Evolutionary conservation across 2,329 filamentous ascomycete genomes (phyloP).

Genomic region (Aspergillus fructus): DNA sequence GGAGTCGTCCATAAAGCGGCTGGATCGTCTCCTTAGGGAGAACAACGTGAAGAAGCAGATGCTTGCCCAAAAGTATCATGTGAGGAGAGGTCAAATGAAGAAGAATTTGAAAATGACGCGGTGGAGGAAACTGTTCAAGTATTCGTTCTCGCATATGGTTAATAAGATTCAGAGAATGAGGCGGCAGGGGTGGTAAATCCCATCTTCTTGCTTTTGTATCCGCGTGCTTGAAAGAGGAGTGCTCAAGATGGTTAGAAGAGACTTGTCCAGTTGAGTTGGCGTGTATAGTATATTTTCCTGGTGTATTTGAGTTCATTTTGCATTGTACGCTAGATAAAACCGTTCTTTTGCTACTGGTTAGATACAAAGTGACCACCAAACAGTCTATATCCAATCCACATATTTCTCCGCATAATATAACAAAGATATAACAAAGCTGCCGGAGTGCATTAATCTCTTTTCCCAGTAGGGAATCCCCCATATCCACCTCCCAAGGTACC

Average conservation of each 20-base stretch:
- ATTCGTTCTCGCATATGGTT: slow-evolving; percentile 44
- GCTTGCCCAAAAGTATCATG: slow-evolving; percentile 40
- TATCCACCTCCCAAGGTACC: slow-evolving; percentile 30
- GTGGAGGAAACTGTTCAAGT: slow-evolving; percentile 47
- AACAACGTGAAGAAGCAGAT: slow-evolving; percentile 37
- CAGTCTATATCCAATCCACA: slow-evolving; percentile 1
- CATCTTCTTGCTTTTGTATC: not conserved
- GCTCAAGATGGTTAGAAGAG: not conserved
- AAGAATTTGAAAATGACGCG: slow-evolving; percentile 40
- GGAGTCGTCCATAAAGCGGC: slow-evolving; percentile 25
- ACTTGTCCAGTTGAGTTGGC: slow-evolving; percentile 4
- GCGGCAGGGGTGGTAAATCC: slow-evolving; percentile 45
- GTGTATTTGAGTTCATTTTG: not conserved
- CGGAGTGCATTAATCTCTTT: slow-evolving; percentile 38
- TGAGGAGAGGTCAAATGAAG: slow-evolving; percentile 41
- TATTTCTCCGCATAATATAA: not conserved
- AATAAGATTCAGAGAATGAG: slow-evolving; percentile 44
- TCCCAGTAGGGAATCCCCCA: slow-evolving; percentile 41
- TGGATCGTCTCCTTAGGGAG: slow-evolving; percentile 25
- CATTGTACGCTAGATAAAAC: not conserved
- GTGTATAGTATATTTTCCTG: slow-evolving; percentile 14
- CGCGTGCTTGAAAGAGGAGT: not conserved
- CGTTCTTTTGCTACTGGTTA: not conserved
- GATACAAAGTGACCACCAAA: not conserved
- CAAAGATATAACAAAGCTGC: not conserved